Conservation (phyloP, 2,329 filamentous ascomycete genomes). For the Colletotrichum graminicola region DNA sequence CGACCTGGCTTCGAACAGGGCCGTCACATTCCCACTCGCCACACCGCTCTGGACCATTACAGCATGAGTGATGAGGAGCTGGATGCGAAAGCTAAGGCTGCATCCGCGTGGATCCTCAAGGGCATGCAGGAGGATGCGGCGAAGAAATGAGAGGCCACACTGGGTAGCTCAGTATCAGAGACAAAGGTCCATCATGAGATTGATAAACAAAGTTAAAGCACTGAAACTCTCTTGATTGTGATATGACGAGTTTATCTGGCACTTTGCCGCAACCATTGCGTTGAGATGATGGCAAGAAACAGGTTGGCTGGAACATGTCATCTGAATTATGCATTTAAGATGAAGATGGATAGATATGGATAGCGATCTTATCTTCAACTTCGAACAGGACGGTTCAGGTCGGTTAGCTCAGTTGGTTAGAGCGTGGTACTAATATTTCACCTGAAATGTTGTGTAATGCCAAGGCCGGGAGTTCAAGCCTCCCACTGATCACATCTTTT, state of each 20-base stretch:
- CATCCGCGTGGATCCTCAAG: conserved; percentile 72
- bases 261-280: background rate
- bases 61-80: conserved; percentile 63
- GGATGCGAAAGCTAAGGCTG: conserved; percentile 66
- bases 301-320: background rate
- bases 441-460: conserved; percentile 24
- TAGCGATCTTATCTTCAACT: too few relatives aligned
- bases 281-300: background rate
- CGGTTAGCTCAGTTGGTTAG: conserved; percentile 42
- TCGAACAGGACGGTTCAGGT: background rate
- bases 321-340: too few relatives aligned
- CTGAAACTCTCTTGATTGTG: background rate
- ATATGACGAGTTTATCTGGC: background rate
- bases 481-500: conserved; percentile 37
- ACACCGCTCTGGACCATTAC: conserved; percentile 68
- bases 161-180: background rate
- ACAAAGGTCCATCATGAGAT: background rate
- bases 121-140: conserved; percentile 75
- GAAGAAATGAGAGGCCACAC: conserved; percentile 54
- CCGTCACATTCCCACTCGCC: conserved; percentile 75
- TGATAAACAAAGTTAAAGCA: background rate
- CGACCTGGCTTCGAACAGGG: conserved; percentile 82
- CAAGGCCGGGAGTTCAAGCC: conserved; percentile 41
- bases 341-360: too few relatives aligned
- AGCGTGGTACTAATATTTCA: conserved; percentile 41